Conservation (phyloP, 495 filamentous ascomycete genomes). For the Astrocystis sublimbata region DNA sequence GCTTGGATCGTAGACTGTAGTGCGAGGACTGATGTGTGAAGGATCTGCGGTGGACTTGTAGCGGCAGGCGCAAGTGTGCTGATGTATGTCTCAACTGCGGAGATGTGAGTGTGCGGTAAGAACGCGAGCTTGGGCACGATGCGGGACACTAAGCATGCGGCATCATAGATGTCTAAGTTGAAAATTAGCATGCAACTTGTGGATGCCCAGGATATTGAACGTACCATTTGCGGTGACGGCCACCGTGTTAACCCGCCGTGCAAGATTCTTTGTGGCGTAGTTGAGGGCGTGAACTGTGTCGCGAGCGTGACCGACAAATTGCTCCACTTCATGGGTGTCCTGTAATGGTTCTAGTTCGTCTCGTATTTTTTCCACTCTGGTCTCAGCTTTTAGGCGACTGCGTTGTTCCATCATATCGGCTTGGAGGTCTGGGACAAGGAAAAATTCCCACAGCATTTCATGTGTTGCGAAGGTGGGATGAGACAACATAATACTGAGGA, state of each 20-base stretch:
- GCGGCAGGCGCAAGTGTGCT: constrained; percentile 65
- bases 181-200: background rate
- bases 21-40: constrained; percentile 73
- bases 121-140: constrained; percentile 61
- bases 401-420: constrained; percentile 86
- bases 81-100: constrained; percentile 73
- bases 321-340: constrained; percentile 87
- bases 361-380: constrained; percentile 75
- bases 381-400: constrained; percentile 80
- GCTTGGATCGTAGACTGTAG: constrained; percentile 78
- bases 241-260: constrained; percentile 65
- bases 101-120: constrained; percentile 66
- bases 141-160: constrained; percentile 59
- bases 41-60: constrained; percentile 70
- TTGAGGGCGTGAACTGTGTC: constrained; percentile 85
- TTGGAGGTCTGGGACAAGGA: constrained; percentile 93
- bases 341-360: constrained; percentile 86
- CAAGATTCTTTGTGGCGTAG: constrained; percentile 74
- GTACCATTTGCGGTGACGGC: constrained; percentile 58
- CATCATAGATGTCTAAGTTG: constrained; percentile 65
- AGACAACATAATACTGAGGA: constrained; percentile 78
- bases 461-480: constrained; percentile 96
- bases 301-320: constrained; percentile 85
- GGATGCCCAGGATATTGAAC: background rate
- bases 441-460: constrained; percentile 99